phyloP scores from a whole-genome alignment of 257 asterid species.

The Solanum verrucosum region DNA sequence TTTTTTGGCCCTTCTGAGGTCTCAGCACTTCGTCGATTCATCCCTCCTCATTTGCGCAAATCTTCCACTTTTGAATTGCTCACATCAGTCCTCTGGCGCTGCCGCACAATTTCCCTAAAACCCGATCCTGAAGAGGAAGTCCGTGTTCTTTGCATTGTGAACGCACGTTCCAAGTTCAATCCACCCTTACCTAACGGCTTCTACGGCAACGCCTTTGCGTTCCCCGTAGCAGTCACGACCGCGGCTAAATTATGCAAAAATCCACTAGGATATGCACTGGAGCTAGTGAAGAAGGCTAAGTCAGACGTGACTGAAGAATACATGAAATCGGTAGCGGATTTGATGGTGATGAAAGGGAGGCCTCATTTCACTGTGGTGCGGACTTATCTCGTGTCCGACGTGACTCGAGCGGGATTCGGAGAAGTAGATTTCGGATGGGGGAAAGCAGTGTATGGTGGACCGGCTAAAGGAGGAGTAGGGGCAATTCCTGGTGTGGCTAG shows the following conservation, averaged over 20 bases:
- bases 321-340: conserved; percentile 26
- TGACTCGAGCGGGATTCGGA: conserved; percentile 32
- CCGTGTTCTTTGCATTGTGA: conserved; percentile 12
- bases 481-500: conserved; percentile 41
- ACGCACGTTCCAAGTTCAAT: conserved; percentile 7
- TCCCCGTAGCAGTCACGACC: conserved; percentile 22
- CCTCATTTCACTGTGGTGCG: conserved; percentile 28
- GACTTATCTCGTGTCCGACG: conserved; percentile 37
- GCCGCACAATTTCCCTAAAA: conserved; percentile 17
- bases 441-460: conserved; percentile 41
- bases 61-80: conserved; percentile 26
- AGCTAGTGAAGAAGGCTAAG: conserved; percentile 18
- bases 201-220: conserved; percentile 30
- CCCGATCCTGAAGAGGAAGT: conserved; percentile 23
- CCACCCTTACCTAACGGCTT: conserved; percentile 18
- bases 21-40: conserved; percentile 28
- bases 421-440: conserved; percentile 74
- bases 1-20: conserved; percentile 38
- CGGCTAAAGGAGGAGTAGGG: conserved; percentile 53
- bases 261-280: conserved; percentile 21
- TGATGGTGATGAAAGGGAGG: conserved; percentile 19
- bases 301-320: conserved; percentile 17
- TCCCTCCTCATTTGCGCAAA: conserved; percentile 26
- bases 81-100: conserved; percentile 23
- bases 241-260: conserved; percentile 13